These are phyloP conservation scores for Heliamphora exappendiculata DNA, from an alignment of 148 eudicot species.

Conservation along the genomic window DNA sequence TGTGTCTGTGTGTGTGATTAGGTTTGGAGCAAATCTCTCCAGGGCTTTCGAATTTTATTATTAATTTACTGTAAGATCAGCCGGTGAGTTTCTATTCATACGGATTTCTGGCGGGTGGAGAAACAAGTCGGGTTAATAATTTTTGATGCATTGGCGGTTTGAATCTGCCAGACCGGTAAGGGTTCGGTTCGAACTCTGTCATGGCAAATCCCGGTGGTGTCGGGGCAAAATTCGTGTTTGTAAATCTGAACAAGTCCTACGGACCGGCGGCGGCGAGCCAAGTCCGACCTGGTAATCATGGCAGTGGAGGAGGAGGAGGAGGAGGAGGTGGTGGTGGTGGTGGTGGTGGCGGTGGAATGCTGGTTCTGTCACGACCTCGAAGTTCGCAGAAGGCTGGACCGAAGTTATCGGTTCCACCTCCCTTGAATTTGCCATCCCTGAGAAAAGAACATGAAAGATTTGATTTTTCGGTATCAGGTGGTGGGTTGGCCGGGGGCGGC, in stretches of 20 bases:
- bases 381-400: slow-evolving; percentile 60
- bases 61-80: slow-evolving; percentile 18
- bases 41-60: no score
- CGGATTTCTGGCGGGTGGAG: not conserved
- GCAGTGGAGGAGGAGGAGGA: no score
- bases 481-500: slow-evolving; percentile 43
- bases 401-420: slow-evolving; percentile 96
- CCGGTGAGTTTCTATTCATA: no score
- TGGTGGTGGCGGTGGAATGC: slow-evolving; percentile 60
- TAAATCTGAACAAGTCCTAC: slow-evolving; percentile 88
- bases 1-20: no score
- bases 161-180: no score
- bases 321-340: slow-evolving; percentile 13
- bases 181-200: slow-evolving; percentile 27
- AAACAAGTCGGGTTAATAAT: slow-evolving; percentile 13
- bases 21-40: no score
- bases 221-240: slow-evolving; percentile 63
- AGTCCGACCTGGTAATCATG: slow-evolving; percentile 26
- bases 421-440: slow-evolving; percentile 91
- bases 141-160: slow-evolving; percentile 54
- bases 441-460: slow-evolving; percentile 91
- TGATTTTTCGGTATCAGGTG: slow-evolving; percentile 58
- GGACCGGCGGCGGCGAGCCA: slow-evolving; percentile 46
- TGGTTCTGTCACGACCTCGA: slow-evolving; percentile 66
- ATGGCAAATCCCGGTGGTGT: slow-evolving; percentile 81